phyloP scores from a whole-genome alignment of 768 basidiomycete genomes.

The Lentinula aciculospora region DNA sequence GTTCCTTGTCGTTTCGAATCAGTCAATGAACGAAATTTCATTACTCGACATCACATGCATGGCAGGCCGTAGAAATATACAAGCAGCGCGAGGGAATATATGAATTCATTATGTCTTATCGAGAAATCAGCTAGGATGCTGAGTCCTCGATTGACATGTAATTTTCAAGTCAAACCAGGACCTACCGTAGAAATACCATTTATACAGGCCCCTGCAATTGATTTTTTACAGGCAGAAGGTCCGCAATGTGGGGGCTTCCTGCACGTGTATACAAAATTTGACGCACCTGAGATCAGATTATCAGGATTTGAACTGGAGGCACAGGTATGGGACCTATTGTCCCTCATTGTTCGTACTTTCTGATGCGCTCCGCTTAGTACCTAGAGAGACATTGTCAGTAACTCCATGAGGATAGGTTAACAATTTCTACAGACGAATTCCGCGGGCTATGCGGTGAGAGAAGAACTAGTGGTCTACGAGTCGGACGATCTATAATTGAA shows the following conservation, averaged over 20 bases:
- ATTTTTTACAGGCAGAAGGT: neutral
- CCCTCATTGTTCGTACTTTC: no score
- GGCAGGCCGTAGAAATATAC: neutral
- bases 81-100: neutral
- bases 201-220: neutral
- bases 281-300: neutral
- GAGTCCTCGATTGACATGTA: neutral
- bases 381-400: neutral
- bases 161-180: neutral
- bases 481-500: no score
- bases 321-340: no score
- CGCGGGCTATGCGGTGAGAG: no score
- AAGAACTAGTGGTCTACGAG: no score
- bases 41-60: neutral
- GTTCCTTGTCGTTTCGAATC: neutral
- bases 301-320: neutral
- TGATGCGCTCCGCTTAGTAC: neutral
- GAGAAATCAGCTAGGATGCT: neutral
- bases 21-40: neutral
- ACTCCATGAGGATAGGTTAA: neutral
- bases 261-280: neutral
- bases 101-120: constrained; percentile 4
- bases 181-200: no score
- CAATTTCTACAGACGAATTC: neutral
- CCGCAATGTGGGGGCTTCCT: neutral